Base-by-base conservation (phyloP, 2,329 filamentous ascomycete species). In the Curvularia verruculosa region DNA sequence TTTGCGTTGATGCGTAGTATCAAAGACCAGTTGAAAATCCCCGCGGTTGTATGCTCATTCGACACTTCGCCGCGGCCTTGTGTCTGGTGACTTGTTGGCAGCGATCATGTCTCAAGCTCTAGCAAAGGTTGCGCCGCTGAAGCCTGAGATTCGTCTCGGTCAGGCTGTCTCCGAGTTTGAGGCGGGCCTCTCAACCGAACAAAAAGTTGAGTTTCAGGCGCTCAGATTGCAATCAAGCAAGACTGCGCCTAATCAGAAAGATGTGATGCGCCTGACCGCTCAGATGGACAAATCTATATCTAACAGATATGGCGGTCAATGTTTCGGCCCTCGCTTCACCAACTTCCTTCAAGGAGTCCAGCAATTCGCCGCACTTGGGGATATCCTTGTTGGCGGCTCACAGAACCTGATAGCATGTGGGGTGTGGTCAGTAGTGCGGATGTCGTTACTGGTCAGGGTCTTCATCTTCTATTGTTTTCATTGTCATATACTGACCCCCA, bases 361-460 rank as follows among this genome's bases (percentile, higher is more conserved):
- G 54, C 76, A 79, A 53, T 82, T 78, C 48, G 78, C 76, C 18
- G 72, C 75, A 0, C 58, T 82, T n/a, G 79, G 79, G 5, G 77
- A 78, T 63, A 65, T 77, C 7, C 41, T 79, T 0, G 31, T 82
- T 15, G 79, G 80, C 0, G 78, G 77, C 1, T 77, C 76, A 0
- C 80, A 82, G 60, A 82, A 81, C 39, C 41, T 82, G 0, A 66
- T 81, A 7, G 79, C 79, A 0, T 79, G 77, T 53, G 73, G 79
- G 12, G 77, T 82, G 0, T 82, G 79, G 81, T 72, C 77, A 0
- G 52, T 80, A 1, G 77, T 82, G 8, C 73, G 79, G 41, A 74
- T 78, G 58, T 74, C 77, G 1, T 66, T 82, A 19, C 56, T 79
- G 41, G 78, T 82, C 36, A 31, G 75, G 72, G 4, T 40, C 3